Evolutionary conservation across 345 rosid species (phyloP), one percentile per base, ranked within the genome.

Genomic region (Boechera divaricarpa): DNA sequence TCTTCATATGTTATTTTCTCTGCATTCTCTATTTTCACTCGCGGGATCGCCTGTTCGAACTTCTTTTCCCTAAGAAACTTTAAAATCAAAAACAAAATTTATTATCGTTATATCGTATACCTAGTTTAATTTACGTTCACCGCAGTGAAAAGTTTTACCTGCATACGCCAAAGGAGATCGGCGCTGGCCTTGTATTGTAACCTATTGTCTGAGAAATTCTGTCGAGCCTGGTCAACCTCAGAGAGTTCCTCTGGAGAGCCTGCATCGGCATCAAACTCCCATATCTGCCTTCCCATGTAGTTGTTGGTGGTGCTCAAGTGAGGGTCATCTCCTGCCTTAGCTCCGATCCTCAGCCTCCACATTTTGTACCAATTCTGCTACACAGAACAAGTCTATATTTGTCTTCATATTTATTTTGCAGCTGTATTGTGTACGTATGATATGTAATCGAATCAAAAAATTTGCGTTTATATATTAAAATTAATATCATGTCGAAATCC

Each of bases 291-390:
- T 5, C 83, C 82, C 0, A 72, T 36, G 49, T 21, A 69, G 45
- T 81, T 78, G 69, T 84, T 82, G 18, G 81, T 81, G 55, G 75
- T 78, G 60, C 7, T 45, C 70, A 81, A 60, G 69, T 78, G 62
- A 0, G 81, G 84, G 18, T 64, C 72, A 1, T 73, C 58, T 44
- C 81, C 86, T 35, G 70, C 73, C 31, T 75, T 78, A 47, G 64
- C 16, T 61, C 65, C 65, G 47, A 38, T 61, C 70, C 75, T 79
- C 15, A 84, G 76, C 80, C 45, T 82, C 83, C 85, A 84, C 83
- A 82, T 77, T n/a, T 44, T 61, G 10, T 63, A 31, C 3, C 24
- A 15, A 32, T 3, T 16, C 41, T 32, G 6, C 41, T 57, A 13
- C 18, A 29, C 6, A 28, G 18, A 12, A 56, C 18, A 29, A 54